phyloP scores from a whole-genome alignment of 1,139 yeast genomes.

The Blastobotrys arbuscula region DNA sequence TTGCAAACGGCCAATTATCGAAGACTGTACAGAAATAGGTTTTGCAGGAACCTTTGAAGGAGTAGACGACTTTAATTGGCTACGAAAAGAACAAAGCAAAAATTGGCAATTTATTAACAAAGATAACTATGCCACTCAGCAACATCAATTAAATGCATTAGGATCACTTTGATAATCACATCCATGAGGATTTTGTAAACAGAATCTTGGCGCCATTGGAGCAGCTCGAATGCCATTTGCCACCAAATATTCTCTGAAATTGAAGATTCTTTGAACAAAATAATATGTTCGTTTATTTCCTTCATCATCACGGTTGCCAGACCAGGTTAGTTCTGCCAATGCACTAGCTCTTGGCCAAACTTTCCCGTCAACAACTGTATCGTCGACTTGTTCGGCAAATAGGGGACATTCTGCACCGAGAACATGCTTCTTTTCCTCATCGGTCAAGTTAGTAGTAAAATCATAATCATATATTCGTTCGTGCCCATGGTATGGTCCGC shows the following conservation, averaged over 20 bases:
- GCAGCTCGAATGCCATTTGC: slow-evolving; percentile 38
- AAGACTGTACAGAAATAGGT: slow-evolving; percentile 21
- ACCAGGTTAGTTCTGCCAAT: slow-evolving; percentile 45
- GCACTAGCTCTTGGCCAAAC: slow-evolving; percentile 49
- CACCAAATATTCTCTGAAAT: slow-evolving; percentile 43
- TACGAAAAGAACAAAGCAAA: slow-evolving; percentile 19
- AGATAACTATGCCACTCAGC: background rate
- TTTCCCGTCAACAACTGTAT: slow-evolving; percentile 36
- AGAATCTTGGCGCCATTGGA: slow-evolving; percentile 42
- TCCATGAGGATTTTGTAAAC: slow-evolving; percentile 40
- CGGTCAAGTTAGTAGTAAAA: slow-evolving; percentile 37
- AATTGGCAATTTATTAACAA: slow-evolving; percentile 20
- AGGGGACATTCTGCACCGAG: slow-evolving; percentile 45
- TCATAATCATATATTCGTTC: slow-evolving; percentile 44
- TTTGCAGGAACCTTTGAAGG: slow-evolving; percentile 23
- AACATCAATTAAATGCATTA: slow-evolving; percentile 15
- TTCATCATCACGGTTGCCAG: slow-evolving; percentile 38
- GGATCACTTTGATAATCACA: slow-evolving; percentile 33
- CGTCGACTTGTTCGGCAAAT: slow-evolving; percentile 45
- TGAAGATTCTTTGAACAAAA: slow-evolving; percentile 41
- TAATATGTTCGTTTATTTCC: slow-evolving; percentile 36
- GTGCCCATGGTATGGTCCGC: slow-evolving; percentile 48
- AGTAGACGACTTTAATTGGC: slow-evolving; percentile 33
- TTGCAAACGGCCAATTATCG: slow-evolving; percentile 32
- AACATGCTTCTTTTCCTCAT: slow-evolving; percentile 34